These are phyloP conservation scores for Solanum tarapatanum DNA, from an alignment of 257 asterid genomes.

Conservation along the genomic window DNA sequence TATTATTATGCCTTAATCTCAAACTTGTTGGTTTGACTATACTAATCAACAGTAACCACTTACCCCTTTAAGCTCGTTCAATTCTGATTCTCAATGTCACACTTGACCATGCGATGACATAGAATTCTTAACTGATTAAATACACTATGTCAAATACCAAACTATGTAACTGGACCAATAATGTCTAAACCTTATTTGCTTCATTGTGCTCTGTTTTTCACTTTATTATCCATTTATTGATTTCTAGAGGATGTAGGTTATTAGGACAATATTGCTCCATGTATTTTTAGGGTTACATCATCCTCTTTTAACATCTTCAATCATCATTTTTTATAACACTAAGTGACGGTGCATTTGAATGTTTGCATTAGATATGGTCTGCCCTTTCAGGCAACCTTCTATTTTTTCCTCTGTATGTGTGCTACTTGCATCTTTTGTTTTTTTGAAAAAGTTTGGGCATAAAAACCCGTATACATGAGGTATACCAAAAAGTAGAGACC, in stretches of 20 bases:
- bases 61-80: neutral
- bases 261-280: neutral
- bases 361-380: neutral
- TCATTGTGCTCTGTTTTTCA: neutral
- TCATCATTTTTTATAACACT: neutral
- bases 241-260: neutral
- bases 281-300: neutral
- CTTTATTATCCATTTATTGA: neutral
- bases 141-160: neutral
- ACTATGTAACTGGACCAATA: neutral
- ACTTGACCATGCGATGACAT: neutral
- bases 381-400: neutral
- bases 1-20: neutral
- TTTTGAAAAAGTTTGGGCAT: neutral
- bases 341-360: neutral
- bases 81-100: neutral
- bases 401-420: neutral
- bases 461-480: neutral
- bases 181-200: neutral
- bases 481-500: neutral
- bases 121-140: neutral
- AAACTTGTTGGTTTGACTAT: neutral
- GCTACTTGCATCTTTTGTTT: neutral
- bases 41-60: neutral
- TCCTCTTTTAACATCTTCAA: neutral